These are phyloP conservation scores for Brassica cretica DNA, from an alignment of 345 rosid genomes.

Conservation along the genomic window DNA sequence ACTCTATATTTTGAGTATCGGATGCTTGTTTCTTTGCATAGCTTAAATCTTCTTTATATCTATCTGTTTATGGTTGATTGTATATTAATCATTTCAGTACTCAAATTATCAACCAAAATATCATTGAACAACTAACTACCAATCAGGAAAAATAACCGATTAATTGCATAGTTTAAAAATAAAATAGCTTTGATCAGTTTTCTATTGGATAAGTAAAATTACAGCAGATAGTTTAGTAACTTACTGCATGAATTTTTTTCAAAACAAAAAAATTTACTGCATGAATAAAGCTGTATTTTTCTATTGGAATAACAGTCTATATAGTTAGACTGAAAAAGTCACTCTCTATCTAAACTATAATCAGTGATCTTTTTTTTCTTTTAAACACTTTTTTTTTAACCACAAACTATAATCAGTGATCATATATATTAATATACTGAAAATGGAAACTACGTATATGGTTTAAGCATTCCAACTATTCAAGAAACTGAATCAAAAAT, in stretches of 20 bases:
- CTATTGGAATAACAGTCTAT: background rate
- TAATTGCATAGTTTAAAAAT: background rate
- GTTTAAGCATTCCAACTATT: background rate
- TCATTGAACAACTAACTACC: slow-evolving; percentile 1
- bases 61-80: background rate
- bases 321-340: background rate
- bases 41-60: background rate
- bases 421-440: background rate
- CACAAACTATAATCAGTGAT: background rate
- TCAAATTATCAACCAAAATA: background rate
- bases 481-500: background rate
- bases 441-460: background rate
- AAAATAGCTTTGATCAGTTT: background rate
- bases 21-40: slow-evolving; percentile 23
- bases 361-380: background rate
- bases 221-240: background rate
- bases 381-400: too few species aligned
- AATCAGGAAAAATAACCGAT: slow-evolving; percentile 9
- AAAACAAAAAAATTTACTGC: background rate
- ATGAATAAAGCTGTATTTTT: background rate
- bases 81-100: background rate
- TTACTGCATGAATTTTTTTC: too few species aligned
- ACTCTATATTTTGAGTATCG: slow-evolving; percentile 2
- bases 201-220: background rate
- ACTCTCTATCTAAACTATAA: background rate